Evolutionary conservation across 306 rosid species (phyloP).

Genomic region (Rosa lucieae): DNA sequence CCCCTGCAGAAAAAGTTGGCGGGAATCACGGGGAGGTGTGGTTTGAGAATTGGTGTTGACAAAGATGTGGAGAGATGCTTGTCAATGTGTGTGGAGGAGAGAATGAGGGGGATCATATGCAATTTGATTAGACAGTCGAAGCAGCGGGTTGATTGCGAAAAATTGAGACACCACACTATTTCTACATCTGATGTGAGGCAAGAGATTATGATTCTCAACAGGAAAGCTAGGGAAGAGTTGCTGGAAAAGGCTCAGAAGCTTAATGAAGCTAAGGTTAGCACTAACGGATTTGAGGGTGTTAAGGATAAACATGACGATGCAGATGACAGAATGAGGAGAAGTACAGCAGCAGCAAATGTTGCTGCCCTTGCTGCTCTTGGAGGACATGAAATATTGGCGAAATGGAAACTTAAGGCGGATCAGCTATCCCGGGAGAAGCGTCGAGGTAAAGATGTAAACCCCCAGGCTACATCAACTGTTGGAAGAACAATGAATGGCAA

Average conservation of each 20-base stretch:
- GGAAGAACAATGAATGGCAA: neutral
- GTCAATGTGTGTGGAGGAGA: slow-evolving; percentile 91
- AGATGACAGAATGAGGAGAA: slow-evolving; percentile 70
- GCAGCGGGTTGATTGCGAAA: slow-evolving; percentile 78
- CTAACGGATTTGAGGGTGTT: slow-evolving; percentile 35
- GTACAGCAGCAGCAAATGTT: slow-evolving; percentile 77
- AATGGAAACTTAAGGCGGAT: slow-evolving; percentile 91
- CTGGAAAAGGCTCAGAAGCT: slow-evolving; percentile 54
- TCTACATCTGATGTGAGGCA: slow-evolving; percentile 68
- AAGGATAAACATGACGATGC: slow-evolving; percentile 56
- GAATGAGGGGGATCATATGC: slow-evolving; percentile 74
- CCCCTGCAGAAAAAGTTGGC: slow-evolving; percentile 70
- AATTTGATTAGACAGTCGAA: slow-evolving; percentile 75
- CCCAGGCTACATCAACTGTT: no score
- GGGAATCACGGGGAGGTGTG: slow-evolving; percentile 75
- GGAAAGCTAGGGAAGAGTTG: slow-evolving; percentile 67
- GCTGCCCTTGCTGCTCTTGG: slow-evolving; percentile 94
- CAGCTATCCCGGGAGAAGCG: slow-evolving; percentile 47
- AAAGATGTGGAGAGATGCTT: slow-evolving; percentile 75
- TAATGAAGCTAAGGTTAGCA: slow-evolving; percentile 36
- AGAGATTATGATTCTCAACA: slow-evolving; percentile 58
- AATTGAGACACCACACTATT: slow-evolving; percentile 56
- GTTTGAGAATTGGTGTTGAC: slow-evolving; percentile 52
- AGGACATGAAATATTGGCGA: slow-evolving; percentile 87
- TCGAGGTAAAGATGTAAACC: neutral